A percentile compares a stretch with the other conserved stretches of the same genome.
Conservation (phyloP, 2,329 filamentous ascomycete genomes). For the Alternaria gansuensis region DNA sequence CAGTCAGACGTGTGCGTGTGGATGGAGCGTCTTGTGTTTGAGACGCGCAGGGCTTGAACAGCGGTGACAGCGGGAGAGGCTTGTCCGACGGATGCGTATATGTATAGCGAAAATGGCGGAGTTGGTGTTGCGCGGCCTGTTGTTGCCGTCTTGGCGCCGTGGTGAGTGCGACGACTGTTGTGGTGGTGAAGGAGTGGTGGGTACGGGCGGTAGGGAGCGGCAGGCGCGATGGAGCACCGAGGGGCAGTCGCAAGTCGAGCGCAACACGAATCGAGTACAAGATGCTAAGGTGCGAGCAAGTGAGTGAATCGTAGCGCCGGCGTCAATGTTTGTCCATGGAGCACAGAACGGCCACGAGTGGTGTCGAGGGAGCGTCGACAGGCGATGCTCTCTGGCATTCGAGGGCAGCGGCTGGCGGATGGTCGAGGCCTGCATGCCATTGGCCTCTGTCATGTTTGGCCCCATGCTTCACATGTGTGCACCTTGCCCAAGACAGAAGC, state of each 20-base stretch:
- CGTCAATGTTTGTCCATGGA: constrained; percentile 38
- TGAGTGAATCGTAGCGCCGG: constrained; percentile 34
- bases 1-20: constrained; percentile 26
- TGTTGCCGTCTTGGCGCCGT: constrained; percentile 22
- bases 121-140: constrained; percentile 11
- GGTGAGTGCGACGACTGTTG: constrained; percentile 29
- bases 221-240: constrained; percentile 34
- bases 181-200: constrained; percentile 16
- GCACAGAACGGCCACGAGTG: constrained; percentile 36
- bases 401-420: constrained; percentile 29
- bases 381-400: constrained; percentile 19
- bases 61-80: constrained; percentile 36
- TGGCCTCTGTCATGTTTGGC: constrained; percentile 28
- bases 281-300: constrained; percentile 29
- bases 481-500: constrained; percentile 28
- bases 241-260: constrained; percentile 25
- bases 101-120: constrained; percentile 19
- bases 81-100: constrained; percentile 32
- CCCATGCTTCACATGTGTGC: constrained; percentile 25
- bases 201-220: constrained; percentile 31
- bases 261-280: constrained; percentile 22
- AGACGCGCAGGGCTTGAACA: constrained; percentile 40
- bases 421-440: constrained; percentile 25
- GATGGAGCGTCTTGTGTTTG: constrained; percentile 46
- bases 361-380: constrained; percentile 32